A percentile compares a stretch with the other conserved stretches of the same genome.
phyloP scores from a whole-genome alignment of 1,139 yeast genomes.

The Eremothecium cymbalariae region DNA sequence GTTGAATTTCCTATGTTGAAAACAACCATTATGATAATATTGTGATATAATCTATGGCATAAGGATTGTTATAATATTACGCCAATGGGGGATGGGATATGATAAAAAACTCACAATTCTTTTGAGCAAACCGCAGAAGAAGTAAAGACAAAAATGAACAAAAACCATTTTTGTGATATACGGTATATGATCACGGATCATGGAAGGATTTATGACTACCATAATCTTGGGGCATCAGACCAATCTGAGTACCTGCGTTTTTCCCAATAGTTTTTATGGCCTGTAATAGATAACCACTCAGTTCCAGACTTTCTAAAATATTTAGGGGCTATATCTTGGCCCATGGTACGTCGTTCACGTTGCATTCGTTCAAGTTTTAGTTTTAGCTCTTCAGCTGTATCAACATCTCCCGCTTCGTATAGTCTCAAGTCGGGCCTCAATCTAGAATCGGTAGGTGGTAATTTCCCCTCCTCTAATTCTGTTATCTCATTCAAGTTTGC shows the following conservation, averaged over 20 bases:
- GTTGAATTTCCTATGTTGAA: no score
- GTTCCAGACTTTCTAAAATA: conserved; percentile 52
- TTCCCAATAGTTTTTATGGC: conserved; percentile 72
- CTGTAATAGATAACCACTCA: conserved; percentile 55
- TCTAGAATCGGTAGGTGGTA: conserved; percentile 87
- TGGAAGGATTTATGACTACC: no score
- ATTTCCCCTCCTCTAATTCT: conserved; percentile 47
- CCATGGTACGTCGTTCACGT: conserved; percentile 60
- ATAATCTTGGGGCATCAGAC: conserved; percentile 45
- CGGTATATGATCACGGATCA: no score
- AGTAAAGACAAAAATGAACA: no score
- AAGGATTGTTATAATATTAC: no score
- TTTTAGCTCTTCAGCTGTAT: conserved; percentile 63
- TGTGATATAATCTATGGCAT: no score
- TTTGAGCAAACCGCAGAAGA: no score
- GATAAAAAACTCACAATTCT: no score
- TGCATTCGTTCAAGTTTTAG: conserved; percentile 68
- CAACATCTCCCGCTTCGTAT: conserved; percentile 63
- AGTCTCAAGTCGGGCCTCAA: conserved; percentile 73
- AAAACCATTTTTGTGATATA: no score
- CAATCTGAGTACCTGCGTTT: conserved; percentile 56
- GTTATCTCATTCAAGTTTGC: conserved; percentile 77
- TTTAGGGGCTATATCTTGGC: conserved; percentile 47
- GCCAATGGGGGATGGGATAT: no score
- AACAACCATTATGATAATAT: no score